These are phyloP conservation scores for Neopestalotiopsis clavispora DNA, from an alignment of 2,329 filamentous ascomycete species.

Conservation along the genomic window DNA sequence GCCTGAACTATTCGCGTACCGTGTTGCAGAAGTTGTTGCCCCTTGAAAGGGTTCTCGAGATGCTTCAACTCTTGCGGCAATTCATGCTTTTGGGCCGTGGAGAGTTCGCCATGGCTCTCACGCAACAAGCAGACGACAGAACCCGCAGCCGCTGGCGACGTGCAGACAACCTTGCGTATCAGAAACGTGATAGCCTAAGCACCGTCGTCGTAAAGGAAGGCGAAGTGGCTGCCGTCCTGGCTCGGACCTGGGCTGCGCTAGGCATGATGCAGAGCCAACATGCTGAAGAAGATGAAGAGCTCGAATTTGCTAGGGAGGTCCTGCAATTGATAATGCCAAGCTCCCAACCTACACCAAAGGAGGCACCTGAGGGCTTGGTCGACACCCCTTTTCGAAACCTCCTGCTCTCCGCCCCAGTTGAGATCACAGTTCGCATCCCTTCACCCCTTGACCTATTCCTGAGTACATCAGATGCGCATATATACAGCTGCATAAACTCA, in stretches of 20 bases:
- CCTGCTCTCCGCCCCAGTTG: constrained; percentile 77
- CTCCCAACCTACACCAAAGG: constrained; percentile 41
- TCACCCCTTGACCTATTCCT: constrained; percentile 90
- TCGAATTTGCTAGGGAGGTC: constrained; percentile 82
- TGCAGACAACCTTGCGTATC: constrained; percentile 61
- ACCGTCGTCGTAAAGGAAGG: constrained; percentile 81
- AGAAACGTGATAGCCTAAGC: constrained; percentile 63
- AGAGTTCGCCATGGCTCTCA: constrained; percentile 88
- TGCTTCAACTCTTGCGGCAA: constrained; percentile 77
- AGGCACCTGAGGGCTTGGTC: constrained; percentile 41
- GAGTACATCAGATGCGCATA: constrained; percentile 73
- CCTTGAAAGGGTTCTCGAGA: constrained; percentile 74
- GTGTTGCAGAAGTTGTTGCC: constrained; percentile 84
- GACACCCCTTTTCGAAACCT: constrained; percentile 76
- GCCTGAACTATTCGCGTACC: constrained; percentile 81
- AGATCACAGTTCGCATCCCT: constrained; percentile 72
- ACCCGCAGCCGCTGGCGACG: constrained; percentile 75
- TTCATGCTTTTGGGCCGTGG: constrained; percentile 88
- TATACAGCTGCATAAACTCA: constrained; percentile 84
- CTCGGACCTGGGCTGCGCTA: constrained; percentile 79
- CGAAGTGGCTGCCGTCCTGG: constrained; percentile 78
- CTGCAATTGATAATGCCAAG: constrained; percentile 70
- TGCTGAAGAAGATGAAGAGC: constrained; percentile 79
- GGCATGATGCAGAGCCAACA: constrained; percentile 73
- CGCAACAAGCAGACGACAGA: constrained; percentile 82